phyloP scores from a whole-genome alignment of 1,139 yeast genomes.

The Geotrichum klebahnii region DNA sequence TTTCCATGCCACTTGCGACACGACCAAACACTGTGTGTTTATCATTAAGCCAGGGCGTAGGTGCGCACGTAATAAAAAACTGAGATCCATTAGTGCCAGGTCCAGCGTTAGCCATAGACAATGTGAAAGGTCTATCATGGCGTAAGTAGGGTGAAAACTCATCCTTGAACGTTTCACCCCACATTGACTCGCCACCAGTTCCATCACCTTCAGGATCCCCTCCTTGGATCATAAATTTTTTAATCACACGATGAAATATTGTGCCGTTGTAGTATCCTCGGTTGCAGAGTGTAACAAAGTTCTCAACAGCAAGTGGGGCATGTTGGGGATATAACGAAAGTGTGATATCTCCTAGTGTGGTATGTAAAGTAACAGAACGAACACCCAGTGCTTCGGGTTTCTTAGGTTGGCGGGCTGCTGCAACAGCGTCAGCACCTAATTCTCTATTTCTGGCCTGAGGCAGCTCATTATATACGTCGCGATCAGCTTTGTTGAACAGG shows the following conservation, averaged over 20 bases:
- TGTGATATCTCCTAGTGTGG: slow-evolving; percentile 47
- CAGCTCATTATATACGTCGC: slow-evolving; percentile 18
- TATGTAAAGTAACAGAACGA: slow-evolving; percentile 39
- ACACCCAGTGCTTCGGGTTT: slow-evolving; percentile 14
- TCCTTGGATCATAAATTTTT: slow-evolving; percentile 51
- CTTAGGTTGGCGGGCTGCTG: neutral
- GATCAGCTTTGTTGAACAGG: slow-evolving; percentile 18
- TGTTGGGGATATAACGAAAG: slow-evolving; percentile 40
- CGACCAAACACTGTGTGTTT: slow-evolving; percentile 62
- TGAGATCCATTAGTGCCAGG: slow-evolving; percentile 61
- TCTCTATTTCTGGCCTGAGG: neutral
- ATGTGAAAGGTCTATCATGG: slow-evolving; percentile 45
- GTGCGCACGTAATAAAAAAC: slow-evolving; percentile 51
- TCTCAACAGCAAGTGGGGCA: slow-evolving; percentile 47
- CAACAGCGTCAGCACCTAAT: neutral
- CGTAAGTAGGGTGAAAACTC: slow-evolving; percentile 43
- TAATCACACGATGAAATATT: slow-evolving; percentile 48
- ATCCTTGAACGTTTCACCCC: slow-evolving; percentile 45
- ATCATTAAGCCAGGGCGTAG: slow-evolving; percentile 50
- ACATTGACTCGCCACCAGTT: slow-evolving; percentile 47
- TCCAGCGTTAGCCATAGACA: slow-evolving; percentile 64
- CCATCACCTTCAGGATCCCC: slow-evolving; percentile 53
- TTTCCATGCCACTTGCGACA: slow-evolving; percentile 43
- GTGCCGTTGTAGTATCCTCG: slow-evolving; percentile 44
- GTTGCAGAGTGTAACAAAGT: slow-evolving; percentile 42